phyloP scores from a whole-genome alignment of 2,329 filamentous ascomycete genomes.

The Nigrograna mackinnonii region DNA sequence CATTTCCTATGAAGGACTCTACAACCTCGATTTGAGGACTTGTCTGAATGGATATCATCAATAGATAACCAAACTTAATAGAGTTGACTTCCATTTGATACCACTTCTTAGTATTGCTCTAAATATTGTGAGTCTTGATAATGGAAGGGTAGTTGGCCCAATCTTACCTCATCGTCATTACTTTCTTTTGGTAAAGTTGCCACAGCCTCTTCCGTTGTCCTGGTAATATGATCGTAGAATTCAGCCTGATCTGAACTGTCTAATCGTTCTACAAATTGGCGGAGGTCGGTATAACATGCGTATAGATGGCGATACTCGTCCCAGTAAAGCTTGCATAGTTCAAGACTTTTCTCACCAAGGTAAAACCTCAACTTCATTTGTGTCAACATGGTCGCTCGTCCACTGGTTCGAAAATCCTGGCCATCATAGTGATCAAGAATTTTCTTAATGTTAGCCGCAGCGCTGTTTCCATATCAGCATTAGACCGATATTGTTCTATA shows the following conservation, averaged over 20 bases:
- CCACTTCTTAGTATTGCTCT: no score
- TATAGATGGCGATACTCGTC: conserved; percentile 17
- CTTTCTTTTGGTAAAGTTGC: no score
- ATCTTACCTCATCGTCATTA: no score
- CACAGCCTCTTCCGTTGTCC: not conserved
- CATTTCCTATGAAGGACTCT: conserved; percentile 20
- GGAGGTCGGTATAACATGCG: conserved; percentile 33
- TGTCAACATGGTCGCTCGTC: not conserved
- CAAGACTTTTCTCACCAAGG: conserved; percentile 1
- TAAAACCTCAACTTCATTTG: not conserved
- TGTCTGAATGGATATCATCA: conserved; percentile 20
- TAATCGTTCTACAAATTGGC: conserved; percentile 22
- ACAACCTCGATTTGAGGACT: conserved; percentile 5
- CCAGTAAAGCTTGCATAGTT: conserved; percentile 25
- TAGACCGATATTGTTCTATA: no score
- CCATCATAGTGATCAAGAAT: no score
- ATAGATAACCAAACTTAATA: conserved; percentile 28
- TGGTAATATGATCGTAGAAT: conserved; percentile 19
- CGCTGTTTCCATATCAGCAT: no score
- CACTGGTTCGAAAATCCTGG: no score
- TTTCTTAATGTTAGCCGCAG: no score
- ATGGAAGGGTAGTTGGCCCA: no score
- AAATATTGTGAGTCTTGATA: no score
- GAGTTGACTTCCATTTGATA: conserved; percentile 22
- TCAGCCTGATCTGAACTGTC: conserved; percentile 10